phyloP scores from a whole-genome alignment of 2,329 filamentous ascomycete species.

The Alternaria sp. region DNA sequence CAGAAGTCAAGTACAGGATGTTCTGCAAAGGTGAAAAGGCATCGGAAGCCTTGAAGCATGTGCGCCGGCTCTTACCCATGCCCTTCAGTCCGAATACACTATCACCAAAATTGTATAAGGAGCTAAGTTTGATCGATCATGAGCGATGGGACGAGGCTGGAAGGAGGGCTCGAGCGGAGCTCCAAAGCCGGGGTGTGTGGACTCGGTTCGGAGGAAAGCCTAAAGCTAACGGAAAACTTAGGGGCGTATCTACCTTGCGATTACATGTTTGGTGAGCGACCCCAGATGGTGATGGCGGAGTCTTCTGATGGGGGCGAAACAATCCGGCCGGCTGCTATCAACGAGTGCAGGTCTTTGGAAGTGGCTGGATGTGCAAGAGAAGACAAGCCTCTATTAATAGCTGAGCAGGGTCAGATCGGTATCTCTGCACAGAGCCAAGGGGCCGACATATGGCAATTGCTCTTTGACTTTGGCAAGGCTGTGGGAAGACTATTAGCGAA shows the following conservation, averaged over 20 bases:
- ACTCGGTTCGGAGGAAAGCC: not conserved
- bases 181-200: constrained; percentile 9
- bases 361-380: not conserved
- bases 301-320: not conserved
- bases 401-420: no score
- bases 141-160: constrained; percentile 15
- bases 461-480: not conserved
- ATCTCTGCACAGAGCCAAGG: not conserved
- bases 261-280: constrained; percentile 2
- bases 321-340: not conserved
- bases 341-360: not conserved
- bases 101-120: not conserved
- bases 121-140: constrained; percentile 16
- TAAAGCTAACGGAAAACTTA: not conserved
- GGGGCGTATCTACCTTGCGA: not conserved
- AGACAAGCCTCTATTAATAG: not conserved
- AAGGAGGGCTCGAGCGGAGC: not conserved
- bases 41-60: not conserved
- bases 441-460: not conserved
- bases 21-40: not conserved
- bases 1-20: not conserved
- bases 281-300: not conserved
- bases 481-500: not conserved
- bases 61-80: not conserved
- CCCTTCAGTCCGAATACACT: not conserved